phyloP scores from a whole-genome alignment of 78 protist genomes.

The Anaeramoeba ignava region DNA sequence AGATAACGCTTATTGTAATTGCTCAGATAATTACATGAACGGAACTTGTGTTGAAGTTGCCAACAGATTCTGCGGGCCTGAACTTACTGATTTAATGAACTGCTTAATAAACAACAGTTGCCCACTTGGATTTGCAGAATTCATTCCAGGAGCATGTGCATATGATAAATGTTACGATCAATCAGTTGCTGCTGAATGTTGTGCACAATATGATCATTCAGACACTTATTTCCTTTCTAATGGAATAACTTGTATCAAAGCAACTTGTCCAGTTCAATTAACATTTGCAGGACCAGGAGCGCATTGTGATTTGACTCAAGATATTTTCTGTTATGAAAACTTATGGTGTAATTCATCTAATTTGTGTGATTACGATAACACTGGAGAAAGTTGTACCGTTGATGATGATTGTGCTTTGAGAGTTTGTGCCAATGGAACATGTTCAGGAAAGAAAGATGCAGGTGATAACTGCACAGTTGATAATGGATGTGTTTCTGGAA shows the following conservation, averaged over 20 bases:
- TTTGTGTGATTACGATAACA: neutral
- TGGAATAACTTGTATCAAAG: neutral
- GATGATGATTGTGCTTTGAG: neutral
- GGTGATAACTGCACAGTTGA: neutral
- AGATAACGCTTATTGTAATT: neutral
- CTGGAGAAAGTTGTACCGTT: neutral
- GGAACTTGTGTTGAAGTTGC: neutral
- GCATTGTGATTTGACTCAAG: neutral
- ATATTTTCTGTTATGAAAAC: neutral
- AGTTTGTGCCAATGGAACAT: neutral
- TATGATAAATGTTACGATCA: neutral
- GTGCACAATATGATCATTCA: neutral
- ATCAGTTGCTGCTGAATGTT: neutral
- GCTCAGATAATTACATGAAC: neutral
- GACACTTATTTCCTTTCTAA: neutral
- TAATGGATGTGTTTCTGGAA: neutral
- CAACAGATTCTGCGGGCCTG: neutral
- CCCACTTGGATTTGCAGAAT: too few species aligned
- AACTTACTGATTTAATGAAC: neutral
- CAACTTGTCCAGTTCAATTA: neutral
- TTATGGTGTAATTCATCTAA: slow-evolving; percentile 5
- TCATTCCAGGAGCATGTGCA: neutral
- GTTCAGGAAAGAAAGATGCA: neutral
- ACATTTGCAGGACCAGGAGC: neutral
- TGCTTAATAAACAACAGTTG: neutral